phyloP scores from a whole-genome alignment of 1,284 basidiomycete genomes.

The Marasmius sp. region DNA sequence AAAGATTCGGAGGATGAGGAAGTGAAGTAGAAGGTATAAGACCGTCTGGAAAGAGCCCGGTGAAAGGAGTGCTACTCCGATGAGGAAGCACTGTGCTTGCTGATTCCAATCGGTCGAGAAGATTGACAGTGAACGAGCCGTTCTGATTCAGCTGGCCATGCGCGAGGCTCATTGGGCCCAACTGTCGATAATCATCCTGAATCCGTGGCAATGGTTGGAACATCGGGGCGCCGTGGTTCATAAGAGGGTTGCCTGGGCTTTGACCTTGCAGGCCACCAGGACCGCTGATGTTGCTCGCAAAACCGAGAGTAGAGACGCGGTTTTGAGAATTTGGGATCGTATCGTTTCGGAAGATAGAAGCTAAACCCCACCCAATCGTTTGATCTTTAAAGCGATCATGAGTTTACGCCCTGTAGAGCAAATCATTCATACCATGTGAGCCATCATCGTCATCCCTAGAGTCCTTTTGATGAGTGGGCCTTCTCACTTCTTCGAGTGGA shows the following conservation, averaged over 20 bases:
- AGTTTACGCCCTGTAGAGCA: no score
- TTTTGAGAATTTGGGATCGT: slow-evolving; percentile 38
- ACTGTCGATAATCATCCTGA: slow-evolving; percentile 36
- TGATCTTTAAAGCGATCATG: no score
- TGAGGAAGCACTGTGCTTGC: slow-evolving; percentile 18
- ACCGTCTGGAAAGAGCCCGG: slow-evolving; percentile 4
- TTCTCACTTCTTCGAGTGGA: no score
- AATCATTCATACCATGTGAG: no score
- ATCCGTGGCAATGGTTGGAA: slow-evolving; percentile 37
- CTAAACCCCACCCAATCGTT: no score
- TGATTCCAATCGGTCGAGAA: slow-evolving; percentile 36
- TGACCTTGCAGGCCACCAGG: slow-evolving; percentile 20
- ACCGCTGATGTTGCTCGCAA: slow-evolving; percentile 26
- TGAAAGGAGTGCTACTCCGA: slow-evolving; percentile 14
- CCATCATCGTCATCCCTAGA: no score
- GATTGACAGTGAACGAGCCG: slow-evolving; percentile 34
- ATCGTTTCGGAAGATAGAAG: no score
- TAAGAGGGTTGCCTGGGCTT: slow-evolving; percentile 29
- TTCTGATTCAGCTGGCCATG: slow-evolving; percentile 49
- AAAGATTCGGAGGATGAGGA: slow-evolving; percentile 45
- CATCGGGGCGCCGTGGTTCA: slow-evolving; percentile 35
- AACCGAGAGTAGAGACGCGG: slow-evolving; percentile 39
- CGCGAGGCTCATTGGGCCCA: slow-evolving; percentile 46
- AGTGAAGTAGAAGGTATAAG: slow-evolving; percentile 35
- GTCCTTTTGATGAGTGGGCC: no score